A percentile compares a stretch with the other conserved stretches of the same genome.
These are phyloP conservation scores for Phaffomyces opuntiae DNA, from an alignment of 805 yeast species.

Conservation along the genomic window DNA sequence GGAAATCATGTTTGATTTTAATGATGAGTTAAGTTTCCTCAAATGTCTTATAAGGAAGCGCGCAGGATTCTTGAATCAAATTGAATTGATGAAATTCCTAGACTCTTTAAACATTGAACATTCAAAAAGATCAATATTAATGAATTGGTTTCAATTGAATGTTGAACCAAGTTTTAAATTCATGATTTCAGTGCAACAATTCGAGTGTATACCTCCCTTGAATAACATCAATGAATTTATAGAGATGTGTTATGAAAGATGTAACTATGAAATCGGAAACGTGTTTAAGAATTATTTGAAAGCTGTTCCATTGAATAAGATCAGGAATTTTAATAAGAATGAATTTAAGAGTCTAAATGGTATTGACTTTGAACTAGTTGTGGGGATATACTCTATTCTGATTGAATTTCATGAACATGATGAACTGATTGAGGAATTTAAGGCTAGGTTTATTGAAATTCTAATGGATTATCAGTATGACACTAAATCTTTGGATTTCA, in stretches of 20 bases:
- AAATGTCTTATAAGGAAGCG: constrained; percentile 1
- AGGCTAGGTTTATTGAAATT: neutral
- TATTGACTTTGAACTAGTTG: neutral
- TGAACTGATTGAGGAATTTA: neutral
- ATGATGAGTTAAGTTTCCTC: neutral
- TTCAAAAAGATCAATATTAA: neutral
- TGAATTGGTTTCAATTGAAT: constrained; percentile 2
- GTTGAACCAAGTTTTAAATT: constrained; percentile 1
- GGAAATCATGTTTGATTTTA: neutral
- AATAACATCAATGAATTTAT: constrained; percentile 6
- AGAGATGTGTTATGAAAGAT: constrained; percentile 1
- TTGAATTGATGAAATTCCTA: neutral
- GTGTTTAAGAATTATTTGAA: constrained; percentile 1
- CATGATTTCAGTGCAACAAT: neutral
- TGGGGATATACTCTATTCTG: neutral
- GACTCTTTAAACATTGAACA: neutral
- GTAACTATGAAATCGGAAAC: constrained; percentile 1
- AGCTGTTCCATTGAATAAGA: neutral
- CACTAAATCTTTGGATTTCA: neutral
- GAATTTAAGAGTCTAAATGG: neutral
- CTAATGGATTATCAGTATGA: neutral
- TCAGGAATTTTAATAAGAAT: constrained; percentile 1
- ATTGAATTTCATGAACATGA: neutral
- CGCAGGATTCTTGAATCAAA: neutral
- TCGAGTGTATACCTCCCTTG: constrained; percentile 1